Evolutionary conservation across 768 basidiomycete genomes (phyloP).

Genomic region (Serendipita vermifera): DNA sequence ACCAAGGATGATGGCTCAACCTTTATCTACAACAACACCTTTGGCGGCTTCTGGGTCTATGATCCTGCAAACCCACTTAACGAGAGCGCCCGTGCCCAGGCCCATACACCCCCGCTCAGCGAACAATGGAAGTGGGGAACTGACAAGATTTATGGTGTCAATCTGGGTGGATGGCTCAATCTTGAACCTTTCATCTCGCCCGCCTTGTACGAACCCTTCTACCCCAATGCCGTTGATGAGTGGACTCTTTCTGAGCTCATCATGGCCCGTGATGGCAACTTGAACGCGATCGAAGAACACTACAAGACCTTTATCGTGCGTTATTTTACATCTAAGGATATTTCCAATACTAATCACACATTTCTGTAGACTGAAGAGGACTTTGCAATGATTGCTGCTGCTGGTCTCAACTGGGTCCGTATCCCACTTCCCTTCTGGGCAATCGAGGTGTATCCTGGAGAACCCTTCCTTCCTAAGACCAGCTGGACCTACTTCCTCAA

Average conservation of each 20-base stretch:
- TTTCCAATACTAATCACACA: neutral
- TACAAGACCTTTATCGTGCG: constrained; percentile 74
- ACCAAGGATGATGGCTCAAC: constrained; percentile 52
- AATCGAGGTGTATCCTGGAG: constrained; percentile 57
- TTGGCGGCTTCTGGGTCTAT: constrained; percentile 58
- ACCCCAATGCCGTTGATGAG: constrained; percentile 48
- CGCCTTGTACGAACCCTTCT: constrained; percentile 42
- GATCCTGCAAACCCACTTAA: constrained; percentile 65
- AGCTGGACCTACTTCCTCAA: constrained; percentile 75
- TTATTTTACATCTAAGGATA: constrained; percentile 12
- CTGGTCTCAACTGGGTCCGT: constrained; percentile 75
- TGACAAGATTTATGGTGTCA: constrained; percentile 51
- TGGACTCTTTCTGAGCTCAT: constrained; percentile 57
- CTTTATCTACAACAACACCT: constrained; percentile 64
- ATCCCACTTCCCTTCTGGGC: constrained; percentile 80
- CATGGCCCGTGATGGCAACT: constrained; percentile 42
- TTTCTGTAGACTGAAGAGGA: constrained; percentile 65
- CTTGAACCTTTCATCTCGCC: constrained; percentile 71
- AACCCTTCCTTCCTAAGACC: constrained; percentile 62
- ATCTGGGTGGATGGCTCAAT: constrained; percentile 63
- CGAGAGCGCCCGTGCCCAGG: constrained; percentile 58
- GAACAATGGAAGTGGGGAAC: constrained; percentile 56
- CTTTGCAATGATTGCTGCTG: constrained; percentile 77
- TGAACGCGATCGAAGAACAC: constrained; percentile 59
- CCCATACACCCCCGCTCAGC: constrained; percentile 70